Conservation (phyloP, 2,329 filamentous ascomycete species). For the Fusarium sp. region DNA sequence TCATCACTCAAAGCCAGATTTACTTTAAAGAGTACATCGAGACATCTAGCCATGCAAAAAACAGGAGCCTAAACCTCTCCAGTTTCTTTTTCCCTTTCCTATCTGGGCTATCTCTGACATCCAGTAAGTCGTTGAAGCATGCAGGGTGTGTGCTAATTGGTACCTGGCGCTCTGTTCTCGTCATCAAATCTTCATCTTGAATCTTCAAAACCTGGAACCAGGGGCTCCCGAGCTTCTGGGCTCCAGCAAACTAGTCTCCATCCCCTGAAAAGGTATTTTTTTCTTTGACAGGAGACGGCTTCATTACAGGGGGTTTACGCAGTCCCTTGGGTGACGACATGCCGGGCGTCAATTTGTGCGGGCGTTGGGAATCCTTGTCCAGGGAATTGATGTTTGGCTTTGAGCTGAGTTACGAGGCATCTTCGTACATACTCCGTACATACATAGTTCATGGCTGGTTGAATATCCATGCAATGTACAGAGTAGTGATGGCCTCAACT, state of each 20-base stretch:
- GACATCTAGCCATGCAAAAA: constrained; percentile 16
- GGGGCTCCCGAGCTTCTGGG: constrained; percentile 21
- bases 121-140: constrained; percentile 2
- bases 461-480: background rate
- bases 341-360: constrained; percentile 17
- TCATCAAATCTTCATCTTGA: constrained; percentile 33
- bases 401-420: background rate
- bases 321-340: constrained; percentile 33
- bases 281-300: constrained; percentile 37
- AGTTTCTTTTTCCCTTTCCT: constrained; percentile 8
- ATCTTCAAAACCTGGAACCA: constrained; percentile 34
- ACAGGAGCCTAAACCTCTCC: constrained; percentile 11
- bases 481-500: constrained; percentile 16
- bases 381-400: background rate
- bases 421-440: background rate
- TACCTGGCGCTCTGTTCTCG: constrained; percentile 6
- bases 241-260: constrained; percentile 2
- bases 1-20: constrained; percentile 22
- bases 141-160: constrained; percentile 1
- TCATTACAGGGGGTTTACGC: constrained; percentile 27
- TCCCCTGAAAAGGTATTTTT: constrained; percentile 12
- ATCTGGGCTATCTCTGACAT: constrained; percentile 6
- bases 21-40: background rate
- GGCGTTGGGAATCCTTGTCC: constrained; percentile 1
- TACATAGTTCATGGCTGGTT: background rate